Base-by-base conservation (phyloP, 257 asterid species). In the Solanum stenotomum region DNA sequence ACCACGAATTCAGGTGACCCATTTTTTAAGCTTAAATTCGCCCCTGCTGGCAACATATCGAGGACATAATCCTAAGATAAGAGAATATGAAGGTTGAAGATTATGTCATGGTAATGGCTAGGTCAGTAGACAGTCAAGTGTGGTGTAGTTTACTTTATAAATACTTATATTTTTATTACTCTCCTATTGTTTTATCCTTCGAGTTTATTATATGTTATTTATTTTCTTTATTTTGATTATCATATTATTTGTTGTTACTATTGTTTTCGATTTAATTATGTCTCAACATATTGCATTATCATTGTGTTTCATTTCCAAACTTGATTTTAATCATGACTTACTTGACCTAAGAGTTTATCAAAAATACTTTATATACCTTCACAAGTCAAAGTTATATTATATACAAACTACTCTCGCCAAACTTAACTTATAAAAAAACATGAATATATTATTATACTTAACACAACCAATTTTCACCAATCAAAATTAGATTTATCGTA, bases 321-420 rank as follows among this genome's bases (percentile, higher is more conserved):
- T 8, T 61, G 0, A 61, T 22, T 61, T 61, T 61, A 15, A 10
- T 61, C 27, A 22, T 59, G 27, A 3, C 27, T 59, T 22, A 59
- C 27, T 22, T 20, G 12, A 59, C 4, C 13, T 22, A 22, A 59
- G 5, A n/a, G 8, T n/a, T 10, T 63, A 22, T 63, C 71, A 0
- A 0, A n/a, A 10, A 63, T 0, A 63, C 5, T 4, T 25, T 23
- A 1, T 10, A 4, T 4, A 13, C 0, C 6, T 63, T 63, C 15
- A 23, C 13, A 61, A 22, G 0, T 4, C 8, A 56, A 20, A 25
- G 4, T 63, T n/a, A n/a, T 4, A n/a, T 27, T 23, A 0, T 1
- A 63, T 63, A 63, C 9, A 5, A 4, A 67, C 0, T 27, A 25
- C 0, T 25, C 34, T 25, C 34, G 25, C 0, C 20, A 25, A n/a